Evolutionary conservation across 148 eudicot genomes (phyloP).

Genomic region (Bassia scoparia): DNA sequence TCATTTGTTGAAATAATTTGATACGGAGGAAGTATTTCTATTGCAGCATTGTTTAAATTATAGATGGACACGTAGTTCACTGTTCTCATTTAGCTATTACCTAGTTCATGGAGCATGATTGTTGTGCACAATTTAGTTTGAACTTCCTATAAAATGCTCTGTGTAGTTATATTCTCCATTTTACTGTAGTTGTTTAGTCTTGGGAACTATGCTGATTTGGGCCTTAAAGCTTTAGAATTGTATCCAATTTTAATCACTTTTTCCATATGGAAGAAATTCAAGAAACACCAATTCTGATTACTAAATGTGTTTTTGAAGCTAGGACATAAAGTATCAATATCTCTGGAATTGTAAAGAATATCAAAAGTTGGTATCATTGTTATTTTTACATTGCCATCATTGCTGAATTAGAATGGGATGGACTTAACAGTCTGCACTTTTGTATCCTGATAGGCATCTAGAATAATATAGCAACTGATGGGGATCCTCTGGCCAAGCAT

Average conservation of each 20-base stretch:
- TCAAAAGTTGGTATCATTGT: conserved; percentile 43
- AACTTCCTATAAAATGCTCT: too few relatives aligned
- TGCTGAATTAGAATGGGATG: not conserved
- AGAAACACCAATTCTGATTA: conserved; percentile 14
- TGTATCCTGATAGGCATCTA: conserved; percentile 65
- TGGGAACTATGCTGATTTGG: too few relatives aligned
- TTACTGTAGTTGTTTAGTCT: too few relatives aligned
- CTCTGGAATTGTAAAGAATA: conserved; percentile 88
- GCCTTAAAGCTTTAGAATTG: not conserved
- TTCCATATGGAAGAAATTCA: not conserved
- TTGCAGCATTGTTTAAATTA: too few relatives aligned
- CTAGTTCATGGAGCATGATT: too few relatives aligned
- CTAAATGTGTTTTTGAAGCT: conserved; percentile 40
- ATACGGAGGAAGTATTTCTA: too few relatives aligned
- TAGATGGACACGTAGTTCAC: too few relatives aligned
- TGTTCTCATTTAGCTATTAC: too few relatives aligned
- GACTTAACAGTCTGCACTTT: not conserved
- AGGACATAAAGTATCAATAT: conserved; percentile 90
- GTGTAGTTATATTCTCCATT: too few relatives aligned
- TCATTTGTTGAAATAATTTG: too few relatives aligned
- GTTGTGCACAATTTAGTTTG: too few relatives aligned
- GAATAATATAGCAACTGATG: conserved; percentile 97
- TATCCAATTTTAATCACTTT: not conserved
- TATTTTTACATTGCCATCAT: conserved; percentile 1
- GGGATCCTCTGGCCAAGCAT: conserved; percentile 88